These are phyloP conservation scores for Lentinula guzmanii DNA, from an alignment of 768 basidiomycete species.

Conservation along the genomic window DNA sequence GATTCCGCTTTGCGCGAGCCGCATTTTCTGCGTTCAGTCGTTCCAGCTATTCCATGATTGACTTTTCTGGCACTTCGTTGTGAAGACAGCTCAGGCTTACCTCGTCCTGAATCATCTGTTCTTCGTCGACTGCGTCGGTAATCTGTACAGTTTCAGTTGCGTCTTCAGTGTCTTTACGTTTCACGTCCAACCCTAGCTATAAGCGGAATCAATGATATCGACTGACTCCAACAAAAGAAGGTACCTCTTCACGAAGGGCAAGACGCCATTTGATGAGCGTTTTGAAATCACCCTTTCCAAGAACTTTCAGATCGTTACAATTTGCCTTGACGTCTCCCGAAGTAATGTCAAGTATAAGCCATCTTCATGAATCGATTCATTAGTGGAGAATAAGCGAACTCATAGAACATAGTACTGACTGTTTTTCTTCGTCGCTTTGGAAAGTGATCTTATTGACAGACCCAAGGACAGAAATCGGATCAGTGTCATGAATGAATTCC, in stretches of 20 bases:
- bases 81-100: constrained; percentile 31
- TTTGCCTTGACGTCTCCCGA: constrained; percentile 77
- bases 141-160: constrained; percentile 66
- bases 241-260: constrained; percentile 81
- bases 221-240: not conserved
- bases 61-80: not conserved
- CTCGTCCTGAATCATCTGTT: constrained; percentile 86
- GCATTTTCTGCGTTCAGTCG: constrained; percentile 73
- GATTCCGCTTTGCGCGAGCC: constrained; percentile 70
- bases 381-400: not conserved
- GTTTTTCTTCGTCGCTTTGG: constrained; percentile 77
- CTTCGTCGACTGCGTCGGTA: constrained; percentile 72
- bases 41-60: constrained; percentile 54
- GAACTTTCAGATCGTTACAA: constrained; percentile 88
- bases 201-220: not conserved
- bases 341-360: constrained; percentile 68
- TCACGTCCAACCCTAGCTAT: constrained; percentile 81
- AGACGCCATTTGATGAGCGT: constrained; percentile 85
- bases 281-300: constrained; percentile 98
- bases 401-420: constrained; percentile 30
- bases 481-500: constrained; percentile 63
- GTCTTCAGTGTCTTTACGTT: constrained; percentile 68
- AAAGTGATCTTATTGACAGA: constrained; percentile 75
- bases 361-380: constrained; percentile 34
- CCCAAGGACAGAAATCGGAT: constrained; percentile 79